Evolutionary conservation across 352 stramenopile species (phyloP).

Genomic region (Phytopythium delawarense): DNA sequence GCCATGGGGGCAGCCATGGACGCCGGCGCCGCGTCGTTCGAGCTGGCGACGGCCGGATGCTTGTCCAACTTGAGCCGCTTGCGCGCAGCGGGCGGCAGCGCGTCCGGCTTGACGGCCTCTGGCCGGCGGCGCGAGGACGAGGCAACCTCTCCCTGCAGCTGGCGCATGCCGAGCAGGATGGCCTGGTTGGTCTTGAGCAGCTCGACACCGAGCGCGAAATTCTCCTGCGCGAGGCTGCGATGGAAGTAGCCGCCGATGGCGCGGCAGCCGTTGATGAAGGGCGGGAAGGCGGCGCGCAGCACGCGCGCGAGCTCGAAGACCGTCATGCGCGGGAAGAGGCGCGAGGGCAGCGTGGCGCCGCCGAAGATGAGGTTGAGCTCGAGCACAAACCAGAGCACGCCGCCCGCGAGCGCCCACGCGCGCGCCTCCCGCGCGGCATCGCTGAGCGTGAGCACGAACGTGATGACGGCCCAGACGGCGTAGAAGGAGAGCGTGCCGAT

Average conservation of each 20-base stretch:
- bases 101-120: slow-evolving; percentile 44
- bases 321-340: slow-evolving; percentile 77
- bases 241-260: slow-evolving; percentile 92
- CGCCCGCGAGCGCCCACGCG: slow-evolving; percentile 92
- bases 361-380: slow-evolving; percentile 91
- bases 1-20: slow-evolving; percentile 16
- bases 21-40: not conserved
- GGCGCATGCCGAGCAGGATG: slow-evolving; percentile 72
- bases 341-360: slow-evolving; percentile 41
- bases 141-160: slow-evolving; percentile 75
- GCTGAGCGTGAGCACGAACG: slow-evolving; percentile 94
- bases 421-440: slow-evolving; percentile 85
- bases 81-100: slow-evolving; percentile 41
- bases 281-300: slow-evolving; percentile 92
- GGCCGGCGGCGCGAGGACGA: slow-evolving; percentile 46
- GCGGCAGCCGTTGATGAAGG: slow-evolving; percentile 96
- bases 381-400: slow-evolving; percentile 91
- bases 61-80: slow-evolving; percentile 74
- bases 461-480: slow-evolving; percentile 93
- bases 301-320: slow-evolving; percentile 92
- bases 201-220: slow-evolving; percentile 69
- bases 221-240: slow-evolving; percentile 60
- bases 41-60: slow-evolving; percentile 14
- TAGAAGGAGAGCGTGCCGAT: slow-evolving; percentile 94
- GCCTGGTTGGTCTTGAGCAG: slow-evolving; percentile 81